Conservation (phyloP, 2,329 filamentous ascomycete genomes). For the Scedosporium apiospermum region DNA sequence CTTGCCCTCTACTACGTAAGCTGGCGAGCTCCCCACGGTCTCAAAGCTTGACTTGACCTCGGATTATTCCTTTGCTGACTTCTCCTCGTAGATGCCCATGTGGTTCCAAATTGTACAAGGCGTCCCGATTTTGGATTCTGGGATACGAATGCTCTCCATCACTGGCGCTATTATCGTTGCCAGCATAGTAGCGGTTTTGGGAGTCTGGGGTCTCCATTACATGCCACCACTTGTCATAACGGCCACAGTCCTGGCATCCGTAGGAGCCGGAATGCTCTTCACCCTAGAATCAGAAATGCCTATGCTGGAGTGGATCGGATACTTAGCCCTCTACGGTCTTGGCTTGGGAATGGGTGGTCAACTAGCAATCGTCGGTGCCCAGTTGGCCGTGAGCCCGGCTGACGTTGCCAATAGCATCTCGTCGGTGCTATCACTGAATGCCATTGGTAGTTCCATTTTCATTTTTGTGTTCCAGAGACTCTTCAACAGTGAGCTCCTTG, state of each 20-base stretch:
- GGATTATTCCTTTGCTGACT: not conserved
- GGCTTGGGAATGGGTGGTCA: conserved; percentile 32
- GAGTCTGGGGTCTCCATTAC: conserved; percentile 29
- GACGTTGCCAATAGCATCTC: conserved; percentile 35
- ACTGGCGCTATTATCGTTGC: conserved; percentile 6
- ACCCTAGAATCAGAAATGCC: conserved; percentile 25
- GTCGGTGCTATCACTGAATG: conserved; percentile 30
- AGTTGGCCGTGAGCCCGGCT: conserved; percentile 27
- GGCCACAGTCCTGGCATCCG: conserved; percentile 20
- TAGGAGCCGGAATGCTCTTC: conserved; percentile 33
- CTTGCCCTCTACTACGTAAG: conserved; percentile 23
- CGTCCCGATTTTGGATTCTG: conserved; percentile 21
- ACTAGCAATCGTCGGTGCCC: conserved; percentile 29
- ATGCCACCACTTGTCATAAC: conserved; percentile 33
- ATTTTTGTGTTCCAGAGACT: conserved; percentile 20
- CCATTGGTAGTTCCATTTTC: conserved; percentile 32
- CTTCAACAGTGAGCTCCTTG: not conserved
- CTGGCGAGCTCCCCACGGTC: not conserved
- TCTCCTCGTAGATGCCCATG: conserved; percentile 20
- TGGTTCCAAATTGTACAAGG: conserved; percentile 37
- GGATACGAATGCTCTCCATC: conserved; percentile 15
- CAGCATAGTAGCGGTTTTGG: conserved; percentile 15
- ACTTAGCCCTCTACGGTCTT: conserved; percentile 30
- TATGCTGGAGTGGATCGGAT: conserved; percentile 31
- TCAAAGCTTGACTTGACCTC: not conserved